A percentile compares a stretch with the other conserved stretches of the same genome.
Evolutionary conservation across 176 grass and related monocot genomes (phyloP).

Genomic region (Raddia guianensis): DNA sequence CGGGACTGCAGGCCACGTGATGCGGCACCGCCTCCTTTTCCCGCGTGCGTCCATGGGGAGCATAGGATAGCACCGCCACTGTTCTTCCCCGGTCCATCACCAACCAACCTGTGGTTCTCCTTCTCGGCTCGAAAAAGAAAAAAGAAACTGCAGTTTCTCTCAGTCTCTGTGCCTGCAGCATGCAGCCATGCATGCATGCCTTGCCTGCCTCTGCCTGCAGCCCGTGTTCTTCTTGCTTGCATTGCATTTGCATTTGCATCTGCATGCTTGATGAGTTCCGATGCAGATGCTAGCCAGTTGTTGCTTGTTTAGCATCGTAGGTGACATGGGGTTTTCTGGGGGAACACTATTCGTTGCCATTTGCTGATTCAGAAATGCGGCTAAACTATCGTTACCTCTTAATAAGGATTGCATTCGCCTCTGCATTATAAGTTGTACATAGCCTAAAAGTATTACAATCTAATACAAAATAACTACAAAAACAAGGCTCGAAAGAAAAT

Average conservation of each 20-base stretch:
- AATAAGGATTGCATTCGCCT: no score
- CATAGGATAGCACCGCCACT: background rate
- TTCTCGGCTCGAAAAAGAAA: background rate
- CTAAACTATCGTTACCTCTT: no score
- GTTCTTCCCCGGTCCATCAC: background rate
- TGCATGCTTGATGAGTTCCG: background rate
- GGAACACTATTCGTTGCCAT: background rate
- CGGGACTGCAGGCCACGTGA: slow-evolving; percentile 20
- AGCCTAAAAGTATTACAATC: no score
- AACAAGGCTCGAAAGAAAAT: no score
- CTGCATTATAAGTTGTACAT: no score
- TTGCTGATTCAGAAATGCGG: background rate
- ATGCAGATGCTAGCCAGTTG: no score
- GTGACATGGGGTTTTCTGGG: background rate
- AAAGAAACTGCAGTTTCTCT: background rate
- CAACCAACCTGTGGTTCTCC: background rate
- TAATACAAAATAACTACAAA: no score
- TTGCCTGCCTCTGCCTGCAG: no score
- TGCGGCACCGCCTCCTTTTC: slow-evolving; percentile 31
- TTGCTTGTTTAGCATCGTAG: background rate
- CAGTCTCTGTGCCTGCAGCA: background rate
- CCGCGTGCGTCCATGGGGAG: slow-evolving; percentile 24
- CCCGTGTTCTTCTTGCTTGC: background rate
- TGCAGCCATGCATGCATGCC: background rate
- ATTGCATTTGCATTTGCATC: background rate